Evolutionary conservation across 768 basidiomycete species (phyloP), one percentile per base, ranked within the genome.

Genomic region (Trametes elegans): DNA sequence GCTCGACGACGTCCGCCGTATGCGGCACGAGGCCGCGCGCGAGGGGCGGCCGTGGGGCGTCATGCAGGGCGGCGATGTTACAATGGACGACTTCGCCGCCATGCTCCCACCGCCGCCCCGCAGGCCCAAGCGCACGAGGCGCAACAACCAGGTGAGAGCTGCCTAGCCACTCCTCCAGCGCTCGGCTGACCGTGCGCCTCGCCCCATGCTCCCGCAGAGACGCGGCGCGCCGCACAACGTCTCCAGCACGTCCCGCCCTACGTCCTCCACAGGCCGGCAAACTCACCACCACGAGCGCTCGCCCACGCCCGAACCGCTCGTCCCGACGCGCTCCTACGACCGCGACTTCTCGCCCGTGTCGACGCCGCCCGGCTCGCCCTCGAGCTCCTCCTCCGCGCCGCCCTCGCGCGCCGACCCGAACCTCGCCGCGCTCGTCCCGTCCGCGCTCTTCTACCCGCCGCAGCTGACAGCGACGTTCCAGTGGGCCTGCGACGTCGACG

Each of bases 291-390:
- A 28, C 40, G 9, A 3, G 42, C 27, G 23, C 31, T 9, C 21
- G n/a, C 47, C 23, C 14, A 24, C 43, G 24, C 48, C 52, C 24
- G 28, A 35, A 31, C 43, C 34, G 27, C 45, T n/a, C 40, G 34
- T 43, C 49, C 41, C 49, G 43, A 51, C 27, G 1, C 57, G 59
- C 29, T 41, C 43, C 7, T 84, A 84, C 58, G 81, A 80, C 62
- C 74, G 79, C 0, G 84, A 86, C 61, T 85, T 85, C 63, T 80
- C 79, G 10, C 76, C 78, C n/a, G 62, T 66, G 7, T 82, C 82
- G 4, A 76, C 78, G 19, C 70, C 68, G 11, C 70, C 75, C 6
- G 73, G 68, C n/a, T 67, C 76, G 2, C 75, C 76, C 38, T 72
- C 75, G 9, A 53, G 49, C 41, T 67, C 68, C 13, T 61, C 60